These are phyloP conservation scores for Closterium sp. DNA, from an alignment of 139 green algal genomes.

Conservation along the genomic window DNA sequence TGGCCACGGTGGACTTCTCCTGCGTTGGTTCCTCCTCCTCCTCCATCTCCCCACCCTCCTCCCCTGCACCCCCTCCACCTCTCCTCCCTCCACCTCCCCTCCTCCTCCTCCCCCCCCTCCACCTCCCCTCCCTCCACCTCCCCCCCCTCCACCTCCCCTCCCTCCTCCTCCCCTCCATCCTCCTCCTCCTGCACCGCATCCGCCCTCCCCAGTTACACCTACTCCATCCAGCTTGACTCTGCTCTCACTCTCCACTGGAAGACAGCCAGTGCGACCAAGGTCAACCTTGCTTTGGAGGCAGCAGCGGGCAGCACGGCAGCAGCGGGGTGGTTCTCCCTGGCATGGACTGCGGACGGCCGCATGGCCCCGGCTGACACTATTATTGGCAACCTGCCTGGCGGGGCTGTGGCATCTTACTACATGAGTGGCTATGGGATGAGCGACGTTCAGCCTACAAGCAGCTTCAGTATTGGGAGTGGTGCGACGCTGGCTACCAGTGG, in stretches of 20 bases:
- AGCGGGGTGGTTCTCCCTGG: conserved; percentile 7
- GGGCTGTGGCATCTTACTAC: neutral
- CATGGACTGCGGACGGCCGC: conserved; percentile 17
- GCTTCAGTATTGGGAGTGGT: neutral
- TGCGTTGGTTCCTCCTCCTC: neutral
- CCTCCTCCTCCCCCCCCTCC: neutral
- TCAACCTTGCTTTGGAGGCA: neutral
- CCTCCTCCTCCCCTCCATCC: too few relatives aligned
- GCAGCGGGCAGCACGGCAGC: neutral
- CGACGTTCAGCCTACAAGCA: neutral
- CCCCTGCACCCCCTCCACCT: neutral
- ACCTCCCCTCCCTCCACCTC: too few relatives aligned
- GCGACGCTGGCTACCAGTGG: neutral
- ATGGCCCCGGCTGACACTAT: conserved; percentile 13
- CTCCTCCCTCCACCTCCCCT: too few relatives aligned
- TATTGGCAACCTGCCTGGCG: neutral
- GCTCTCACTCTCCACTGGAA: neutral
- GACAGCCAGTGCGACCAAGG: neutral
- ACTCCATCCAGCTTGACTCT: neutral
- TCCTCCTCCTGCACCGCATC: neutral
- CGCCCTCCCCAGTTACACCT: neutral
- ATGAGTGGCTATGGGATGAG: neutral
- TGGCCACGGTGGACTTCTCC: neutral
- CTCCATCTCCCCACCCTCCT: neutral
- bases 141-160: too few relatives aligned